Evolutionary conservation across 2,329 filamentous ascomycete species (phyloP), one percentile per base, ranked within the genome.

Genomic region (Xylariaceae sp.): DNA sequence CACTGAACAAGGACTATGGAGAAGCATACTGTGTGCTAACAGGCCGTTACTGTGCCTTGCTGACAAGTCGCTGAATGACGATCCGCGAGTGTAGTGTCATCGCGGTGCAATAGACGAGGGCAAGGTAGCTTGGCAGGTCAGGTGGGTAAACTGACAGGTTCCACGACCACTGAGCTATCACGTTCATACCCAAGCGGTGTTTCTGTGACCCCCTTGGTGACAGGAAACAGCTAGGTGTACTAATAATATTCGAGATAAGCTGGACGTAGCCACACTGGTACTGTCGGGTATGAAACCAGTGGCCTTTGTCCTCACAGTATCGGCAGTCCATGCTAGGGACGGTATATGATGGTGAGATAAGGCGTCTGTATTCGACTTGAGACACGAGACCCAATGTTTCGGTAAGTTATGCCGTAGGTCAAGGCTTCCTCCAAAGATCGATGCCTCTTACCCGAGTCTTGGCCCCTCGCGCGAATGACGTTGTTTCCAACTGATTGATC

Each of bases 391-490:
- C 22, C 22, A 26, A 6, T 26, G 22, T 26, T 26, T 26, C 22
- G 22, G 22, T 26, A 26, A 26, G 22, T 11, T 26, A 26, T 37
- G 35, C 35, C 35, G 35, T 37, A 37, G 35, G 35, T 37, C 19
- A 37, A 37, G 35, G 15, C 35, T 13, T 16, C 18, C 15, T 37
- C 26, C 34, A 36, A 37, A 24, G 24, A 26, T 26, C 22, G 16
- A 15, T 28, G 34, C 34, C 35, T 37, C 22, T n/a, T 17, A 26
- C 6, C 11, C 11, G 6, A 26, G 22, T 6, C 22, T 26, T 26
- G 11, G 22, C 22, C 6, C 22, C 22, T 26, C 22, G 11, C 22
- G 11, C 22, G 11, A 11, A 26, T 26, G 22, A 26, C 22, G 22
- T 26, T 26, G 6, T 11, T 11, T 6, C 11, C 22, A 11, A 26